phyloP scores from a whole-genome alignment of 202 grass and related monocot species.

The Eragrostis tef region DNA sequence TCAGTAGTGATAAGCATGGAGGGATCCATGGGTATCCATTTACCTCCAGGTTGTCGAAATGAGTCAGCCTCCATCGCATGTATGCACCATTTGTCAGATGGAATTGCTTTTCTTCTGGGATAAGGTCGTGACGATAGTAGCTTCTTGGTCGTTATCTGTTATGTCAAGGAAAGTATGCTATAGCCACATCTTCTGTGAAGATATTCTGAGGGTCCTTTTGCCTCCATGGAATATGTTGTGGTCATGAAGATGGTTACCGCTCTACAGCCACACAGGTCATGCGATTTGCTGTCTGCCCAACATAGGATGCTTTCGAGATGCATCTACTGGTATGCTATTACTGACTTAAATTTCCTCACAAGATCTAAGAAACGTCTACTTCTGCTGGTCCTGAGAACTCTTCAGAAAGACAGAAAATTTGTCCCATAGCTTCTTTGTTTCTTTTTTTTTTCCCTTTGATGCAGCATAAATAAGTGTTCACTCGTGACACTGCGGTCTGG shows the following conservation, averaged over 20 bases:
- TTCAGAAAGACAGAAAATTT: constrained; percentile 35
- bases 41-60: neutral
- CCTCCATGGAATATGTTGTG: constrained; percentile 12
- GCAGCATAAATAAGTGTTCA: constrained; percentile 37
- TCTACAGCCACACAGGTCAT: neutral
- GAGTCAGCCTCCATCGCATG: neutral
- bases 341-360: constrained; percentile 17
- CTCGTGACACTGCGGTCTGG: constrained; percentile 45
- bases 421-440: neutral
- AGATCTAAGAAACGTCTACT: constrained; percentile 40
- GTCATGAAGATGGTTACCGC: constrained; percentile 15
- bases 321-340: constrained; percentile 28
- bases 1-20: neutral
- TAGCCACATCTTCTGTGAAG: constrained; percentile 1
- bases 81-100: neutral
- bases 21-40: neutral
- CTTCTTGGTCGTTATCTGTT: constrained; percentile 12
- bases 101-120: neutral
- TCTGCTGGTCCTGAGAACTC: constrained; percentile 16
- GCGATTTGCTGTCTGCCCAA: constrained; percentile 35
- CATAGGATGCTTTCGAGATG: constrained; percentile 58
- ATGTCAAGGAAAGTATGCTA: constrained; percentile 2
- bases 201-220: neutral
- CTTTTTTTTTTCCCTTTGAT: constrained; percentile 33
- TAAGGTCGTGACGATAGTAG: constrained; percentile 25